Evolutionary conservation across 2,329 filamentous ascomycete species (phyloP).

Genomic region (Hansfordia pulvinata): DNA sequence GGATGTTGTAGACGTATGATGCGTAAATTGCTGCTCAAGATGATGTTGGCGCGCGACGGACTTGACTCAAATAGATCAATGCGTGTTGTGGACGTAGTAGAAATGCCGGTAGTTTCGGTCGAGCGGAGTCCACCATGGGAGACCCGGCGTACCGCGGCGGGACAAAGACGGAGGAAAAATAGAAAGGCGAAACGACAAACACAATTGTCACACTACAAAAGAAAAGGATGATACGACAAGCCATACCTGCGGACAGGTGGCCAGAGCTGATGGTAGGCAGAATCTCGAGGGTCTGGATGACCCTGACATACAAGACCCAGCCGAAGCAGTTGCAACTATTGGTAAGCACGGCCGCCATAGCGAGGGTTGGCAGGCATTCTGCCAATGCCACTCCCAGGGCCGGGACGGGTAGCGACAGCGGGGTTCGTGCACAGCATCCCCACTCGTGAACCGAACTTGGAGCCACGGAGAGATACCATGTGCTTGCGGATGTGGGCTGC

Average conservation of each 20-base stretch:
- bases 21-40: constrained; percentile 36
- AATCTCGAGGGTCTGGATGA: constrained; percentile 1
- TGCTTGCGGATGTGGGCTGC: constrained; percentile 94
- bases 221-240: too few species aligned
- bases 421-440: constrained; percentile 99
- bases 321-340: constrained; percentile 23
- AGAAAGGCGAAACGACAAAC: too few species aligned
- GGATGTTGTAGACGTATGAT: constrained; percentile 43
- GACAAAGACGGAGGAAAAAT: background rate
- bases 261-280: background rate
- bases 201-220: too few species aligned
- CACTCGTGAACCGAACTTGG: constrained; percentile 95
- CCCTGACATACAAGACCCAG: constrained; percentile 3
- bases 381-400: constrained; percentile 60
- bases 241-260: too few species aligned
- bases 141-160: too few species aligned
- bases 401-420: constrained; percentile 75
- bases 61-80: constrained; percentile 29
- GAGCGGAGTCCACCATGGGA: constrained; percentile 6
- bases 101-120: constrained; percentile 12
- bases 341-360: constrained; percentile 41
- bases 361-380: constrained; percentile 46
- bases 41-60: constrained; percentile 32
- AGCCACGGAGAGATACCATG: constrained; percentile 96
- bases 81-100: constrained; percentile 18